These are phyloP conservation scores for Monosporozyma siamensis DNA, from an alignment of 805 yeast species.

Conservation along the genomic window DNA sequence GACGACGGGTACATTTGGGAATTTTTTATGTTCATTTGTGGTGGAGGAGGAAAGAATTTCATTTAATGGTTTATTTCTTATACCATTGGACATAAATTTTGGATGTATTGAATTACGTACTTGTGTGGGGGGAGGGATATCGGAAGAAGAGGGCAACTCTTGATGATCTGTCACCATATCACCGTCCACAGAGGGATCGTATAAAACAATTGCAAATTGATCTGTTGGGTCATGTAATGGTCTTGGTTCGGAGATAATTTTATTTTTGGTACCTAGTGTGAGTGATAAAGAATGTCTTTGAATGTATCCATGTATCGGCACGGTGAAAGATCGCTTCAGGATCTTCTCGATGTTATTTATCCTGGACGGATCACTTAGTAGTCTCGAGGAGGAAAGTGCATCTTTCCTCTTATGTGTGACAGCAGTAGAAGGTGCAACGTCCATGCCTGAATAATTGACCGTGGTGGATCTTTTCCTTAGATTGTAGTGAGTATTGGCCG, in stretches of 20 bases:
- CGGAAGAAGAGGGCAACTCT: too few species aligned
- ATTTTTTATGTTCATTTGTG: conserved; percentile 38
- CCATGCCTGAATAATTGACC: conserved; percentile 35
- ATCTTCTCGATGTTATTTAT: conserved; percentile 32
- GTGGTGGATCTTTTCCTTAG: conserved; percentile 28
- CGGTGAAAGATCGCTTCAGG: conserved; percentile 43
- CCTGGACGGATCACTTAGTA: conserved; percentile 32
- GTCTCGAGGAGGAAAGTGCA: conserved; percentile 51
- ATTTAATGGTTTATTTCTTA: conserved; percentile 50
- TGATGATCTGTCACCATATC: conserved; percentile 21
- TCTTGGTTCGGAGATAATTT: conserved; percentile 64
- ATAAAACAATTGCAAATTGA: conserved; percentile 87
- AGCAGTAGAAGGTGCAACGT: conserved; percentile 6
- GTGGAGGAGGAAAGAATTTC: conserved; percentile 50
- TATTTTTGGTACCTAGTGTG: conserved; percentile 73
- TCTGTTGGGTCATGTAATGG: conserved; percentile 93
- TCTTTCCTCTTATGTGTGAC: conserved; percentile 35
- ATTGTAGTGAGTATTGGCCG: background rate
- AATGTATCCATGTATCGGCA: conserved; percentile 44
- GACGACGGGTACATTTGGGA: conserved; percentile 89
- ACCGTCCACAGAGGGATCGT: conserved; percentile 90
- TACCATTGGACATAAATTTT: conserved; percentile 25
- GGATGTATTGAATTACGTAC: conserved; percentile 25
- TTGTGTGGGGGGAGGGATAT: conserved; percentile 10
- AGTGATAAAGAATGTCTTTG: conserved; percentile 50